phyloP scores from a whole-genome alignment of 345 rosid genomes.

The Eucalyptus pauciflora region DNA sequence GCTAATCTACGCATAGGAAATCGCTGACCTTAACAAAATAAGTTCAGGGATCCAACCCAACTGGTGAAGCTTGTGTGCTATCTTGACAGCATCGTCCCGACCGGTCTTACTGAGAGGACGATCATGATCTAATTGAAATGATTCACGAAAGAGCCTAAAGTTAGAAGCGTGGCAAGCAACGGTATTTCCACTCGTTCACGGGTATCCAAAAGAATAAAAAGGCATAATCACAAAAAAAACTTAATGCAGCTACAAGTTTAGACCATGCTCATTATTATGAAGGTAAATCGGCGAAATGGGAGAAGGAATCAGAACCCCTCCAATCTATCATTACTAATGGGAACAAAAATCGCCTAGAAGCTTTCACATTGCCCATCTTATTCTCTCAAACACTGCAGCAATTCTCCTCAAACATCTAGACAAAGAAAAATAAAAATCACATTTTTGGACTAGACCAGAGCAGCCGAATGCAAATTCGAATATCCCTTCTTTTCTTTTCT shows the following conservation, averaged over 20 bases:
- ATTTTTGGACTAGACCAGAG: neutral
- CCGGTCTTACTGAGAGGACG: slow-evolving; percentile 76
- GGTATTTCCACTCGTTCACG: neutral
- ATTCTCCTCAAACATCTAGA: neutral
- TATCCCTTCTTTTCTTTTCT: too few species aligned
- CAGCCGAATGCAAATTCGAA: neutral
- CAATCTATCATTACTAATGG: neutral
- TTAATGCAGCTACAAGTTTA: neutral
- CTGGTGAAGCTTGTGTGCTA: slow-evolving; percentile 55
- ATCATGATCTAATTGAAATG: slow-evolving; percentile 51
- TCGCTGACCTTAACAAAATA: slow-evolving; percentile 59
- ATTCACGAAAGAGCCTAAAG: neutral
- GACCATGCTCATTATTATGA: neutral
- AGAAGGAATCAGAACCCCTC: neutral
- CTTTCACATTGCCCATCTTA: neutral
- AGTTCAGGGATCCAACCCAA: slow-evolving; percentile 89
- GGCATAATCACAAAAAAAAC: neutral
- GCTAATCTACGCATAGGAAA: neutral
- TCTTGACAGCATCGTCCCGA: slow-evolving; percentile 44
- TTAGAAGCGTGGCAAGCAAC: neutral
- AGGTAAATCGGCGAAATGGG: neutral
- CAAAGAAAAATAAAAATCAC: neutral
- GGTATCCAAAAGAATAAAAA: neutral
- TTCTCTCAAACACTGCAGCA: neutral
- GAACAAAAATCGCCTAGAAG: neutral